Conservation (phyloP, 768 basidiomycete genomes). For the Tephrocybe sp. region DNA sequence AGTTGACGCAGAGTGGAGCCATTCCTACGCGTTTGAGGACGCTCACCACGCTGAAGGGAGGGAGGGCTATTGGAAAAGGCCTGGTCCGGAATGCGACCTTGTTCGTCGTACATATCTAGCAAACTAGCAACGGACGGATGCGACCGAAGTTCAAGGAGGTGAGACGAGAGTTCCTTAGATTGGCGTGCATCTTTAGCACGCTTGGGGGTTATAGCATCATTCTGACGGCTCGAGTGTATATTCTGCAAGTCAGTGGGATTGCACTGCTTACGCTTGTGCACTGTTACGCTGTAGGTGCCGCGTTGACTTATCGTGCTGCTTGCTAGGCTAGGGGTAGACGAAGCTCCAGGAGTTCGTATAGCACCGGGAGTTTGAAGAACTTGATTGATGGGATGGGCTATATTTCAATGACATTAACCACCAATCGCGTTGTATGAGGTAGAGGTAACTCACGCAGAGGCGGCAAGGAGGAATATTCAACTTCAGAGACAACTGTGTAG, state of each 20-base stretch:
- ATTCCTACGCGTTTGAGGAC: conserved; percentile 55
- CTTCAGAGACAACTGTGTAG: conserved; percentile 54
- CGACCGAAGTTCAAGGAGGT: conserved; percentile 60
- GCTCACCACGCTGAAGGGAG: conserved; percentile 38
- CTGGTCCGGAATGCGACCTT: conserved; percentile 59
- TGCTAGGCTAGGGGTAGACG: conserved; percentile 52
- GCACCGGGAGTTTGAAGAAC: conserved; percentile 52
- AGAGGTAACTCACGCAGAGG: conserved; percentile 61
- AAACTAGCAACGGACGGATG: conserved; percentile 81
- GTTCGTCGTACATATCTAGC: conserved; percentile 70
- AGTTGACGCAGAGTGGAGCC: conserved; percentile 77
- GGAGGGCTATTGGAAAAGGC: conserved; percentile 66
- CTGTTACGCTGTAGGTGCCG: conserved; percentile 72
- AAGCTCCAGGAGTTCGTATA: conserved; percentile 46
- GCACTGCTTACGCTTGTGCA: conserved; percentile 61
- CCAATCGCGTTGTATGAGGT: neutral
- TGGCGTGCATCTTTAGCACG: conserved; percentile 30
- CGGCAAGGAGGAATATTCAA: conserved; percentile 58
- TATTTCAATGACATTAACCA: neutral
- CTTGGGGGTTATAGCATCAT: conserved; percentile 26
- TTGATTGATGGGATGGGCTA: conserved; percentile 70
- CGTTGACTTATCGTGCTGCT: conserved; percentile 50
- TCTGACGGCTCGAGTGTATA: conserved; percentile 45
- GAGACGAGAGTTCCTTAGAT: conserved; percentile 42
- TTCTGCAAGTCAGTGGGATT: conserved; percentile 66